Evolutionary conservation across 1,284 basidiomycete genomes (phyloP).

Genomic region (Apiotrichum mycotoxinovorans): DNA sequence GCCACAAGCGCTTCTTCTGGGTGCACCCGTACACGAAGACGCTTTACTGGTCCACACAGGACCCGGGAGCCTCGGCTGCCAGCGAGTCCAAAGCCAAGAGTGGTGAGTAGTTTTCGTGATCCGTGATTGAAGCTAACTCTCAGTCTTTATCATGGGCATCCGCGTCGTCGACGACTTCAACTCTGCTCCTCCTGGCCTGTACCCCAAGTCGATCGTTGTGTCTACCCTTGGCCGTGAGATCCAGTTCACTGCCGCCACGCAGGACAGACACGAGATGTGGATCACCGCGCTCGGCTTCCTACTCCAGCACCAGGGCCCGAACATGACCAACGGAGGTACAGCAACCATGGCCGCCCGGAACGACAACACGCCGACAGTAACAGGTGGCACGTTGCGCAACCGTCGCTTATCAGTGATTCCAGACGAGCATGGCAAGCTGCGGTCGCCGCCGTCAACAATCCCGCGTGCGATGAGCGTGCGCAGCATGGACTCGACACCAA

Average conservation of each 20-base stretch:
- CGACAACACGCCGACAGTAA: neutral
- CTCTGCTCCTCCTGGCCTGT: slow-evolving; percentile 85
- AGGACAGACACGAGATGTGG: slow-evolving; percentile 97
- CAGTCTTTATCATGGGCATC: slow-evolving; percentile 89
- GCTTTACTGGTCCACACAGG: slow-evolving; percentile 92
- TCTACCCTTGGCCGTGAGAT: slow-evolving; percentile 91
- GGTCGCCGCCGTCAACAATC: slow-evolving; percentile 9
- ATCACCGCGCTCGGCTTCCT: slow-evolving; percentile 57
- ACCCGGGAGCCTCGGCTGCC: slow-evolving; percentile 82
- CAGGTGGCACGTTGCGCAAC: neutral
- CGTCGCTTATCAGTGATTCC: slow-evolving; percentile 30
- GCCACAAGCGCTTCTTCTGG: slow-evolving; percentile 98
- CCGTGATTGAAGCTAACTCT: neutral
- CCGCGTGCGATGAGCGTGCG: slow-evolving; percentile 37
- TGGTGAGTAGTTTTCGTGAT: slow-evolving; percentile 5
- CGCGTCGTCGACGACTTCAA: slow-evolving; percentile 86
- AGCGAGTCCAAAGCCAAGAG: slow-evolving; percentile 94
- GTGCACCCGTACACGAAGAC: slow-evolving; percentile 98
- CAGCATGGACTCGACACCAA: slow-evolving; percentile 32
- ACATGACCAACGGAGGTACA: slow-evolving; percentile 12
- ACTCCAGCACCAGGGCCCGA: slow-evolving; percentile 39
- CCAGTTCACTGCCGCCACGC: slow-evolving; percentile 91
- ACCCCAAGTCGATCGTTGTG: slow-evolving; percentile 88
- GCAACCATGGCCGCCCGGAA: slow-evolving; percentile 6
- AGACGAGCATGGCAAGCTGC: slow-evolving; percentile 42